Percentiles rank a stretch among this genome's conserved stretches.
phyloP scores from a whole-genome alignment of 2,329 filamentous ascomycete species.

The Cordyceps tenuipes region DNA sequence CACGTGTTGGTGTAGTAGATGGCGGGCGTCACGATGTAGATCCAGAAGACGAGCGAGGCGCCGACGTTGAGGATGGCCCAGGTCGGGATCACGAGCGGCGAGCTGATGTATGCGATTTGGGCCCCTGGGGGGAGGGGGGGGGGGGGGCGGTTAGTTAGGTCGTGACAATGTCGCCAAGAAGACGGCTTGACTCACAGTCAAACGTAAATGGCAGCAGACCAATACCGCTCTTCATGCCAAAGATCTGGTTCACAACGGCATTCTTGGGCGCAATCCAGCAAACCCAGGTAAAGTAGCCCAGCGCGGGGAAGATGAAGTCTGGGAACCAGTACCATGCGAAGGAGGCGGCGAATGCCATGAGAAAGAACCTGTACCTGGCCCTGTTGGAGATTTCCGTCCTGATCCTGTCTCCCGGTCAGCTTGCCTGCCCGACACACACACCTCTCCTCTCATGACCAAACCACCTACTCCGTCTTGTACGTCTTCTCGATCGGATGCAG shows the following conservation, averaged over 20 bases:
- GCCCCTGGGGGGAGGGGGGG: conserved; percentile 15
- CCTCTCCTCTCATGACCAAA: not conserved
- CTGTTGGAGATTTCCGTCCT: conserved; percentile 11
- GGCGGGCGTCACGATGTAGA: conserved; percentile 35
- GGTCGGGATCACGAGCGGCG: conserved; percentile 31
- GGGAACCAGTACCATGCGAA: conserved; percentile 45
- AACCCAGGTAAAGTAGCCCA: conserved; percentile 38
- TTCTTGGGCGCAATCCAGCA: conserved; percentile 42
- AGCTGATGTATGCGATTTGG: conserved; percentile 32
- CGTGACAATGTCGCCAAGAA: not conserved
- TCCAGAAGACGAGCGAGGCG: conserved; percentile 38
- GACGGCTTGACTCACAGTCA: conserved; percentile 25
- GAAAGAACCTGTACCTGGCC: conserved; percentile 37
- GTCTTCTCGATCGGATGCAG: conserved; percentile 30
- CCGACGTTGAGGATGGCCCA: conserved; percentile 42
- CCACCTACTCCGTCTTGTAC: conserved; percentile 16
- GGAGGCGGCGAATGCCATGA: conserved; percentile 26
- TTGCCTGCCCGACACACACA: too few relatives aligned
- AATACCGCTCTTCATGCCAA: conserved; percentile 37
- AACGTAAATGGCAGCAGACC: conserved; percentile 34
- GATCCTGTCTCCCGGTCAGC: not conserved
- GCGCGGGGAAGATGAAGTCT: conserved; percentile 35
- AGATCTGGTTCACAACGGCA: conserved; percentile 36
- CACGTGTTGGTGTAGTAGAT: conserved; percentile 42
- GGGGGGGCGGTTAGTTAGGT: not conserved